A percentile compares a stretch with the other conserved stretches of the same genome.
These are phyloP conservation scores for Golubevia sp. DNA, from an alignment of 1,284 basidiomycete species.

Conservation along the genomic window DNA sequence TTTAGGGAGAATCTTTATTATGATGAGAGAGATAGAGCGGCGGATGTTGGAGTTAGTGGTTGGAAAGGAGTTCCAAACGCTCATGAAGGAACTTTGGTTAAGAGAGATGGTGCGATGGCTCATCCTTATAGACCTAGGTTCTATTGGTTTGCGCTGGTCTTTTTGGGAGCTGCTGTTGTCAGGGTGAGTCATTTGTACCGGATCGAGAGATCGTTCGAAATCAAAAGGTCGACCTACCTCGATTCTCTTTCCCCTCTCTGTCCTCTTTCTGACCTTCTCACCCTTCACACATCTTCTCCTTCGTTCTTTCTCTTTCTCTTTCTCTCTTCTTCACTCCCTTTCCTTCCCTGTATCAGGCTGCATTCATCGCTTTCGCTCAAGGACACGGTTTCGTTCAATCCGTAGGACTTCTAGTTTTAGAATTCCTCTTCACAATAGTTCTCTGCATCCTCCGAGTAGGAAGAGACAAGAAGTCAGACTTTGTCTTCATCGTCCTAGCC, in stretches of 20 bases:
- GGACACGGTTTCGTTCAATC: slow-evolving; percentile 43
- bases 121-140: slow-evolving; percentile 44
- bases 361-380: slow-evolving; percentile 52
- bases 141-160: slow-evolving; percentile 48
- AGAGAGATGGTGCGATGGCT: slow-evolving; percentile 33
- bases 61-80: slow-evolving; percentile 22
- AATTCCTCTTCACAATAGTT: slow-evolving; percentile 41
- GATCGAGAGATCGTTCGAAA: no score
- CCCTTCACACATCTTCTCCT: no score
- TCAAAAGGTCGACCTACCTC: no score
- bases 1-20: slow-evolving; percentile 35
- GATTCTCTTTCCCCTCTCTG: no score
- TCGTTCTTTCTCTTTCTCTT: no score
- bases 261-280: no score
- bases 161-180: slow-evolving; percentile 38
- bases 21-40: slow-evolving; percentile 9
- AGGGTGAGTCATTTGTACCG: slow-evolving; percentile 13
- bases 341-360: slow-evolving; percentile 18
- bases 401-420: slow-evolving; percentile 40
- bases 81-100: slow-evolving; percentile 15
- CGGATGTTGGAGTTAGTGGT: no score
- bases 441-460: slow-evolving; percentile 41
- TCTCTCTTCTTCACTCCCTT: background rate
- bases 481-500: slow-evolving; percentile 38
- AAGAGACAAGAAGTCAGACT: slow-evolving; percentile 44